Evolutionary conservation across 768 basidiomycete genomes (phyloP).

Genomic region (Favolaschia claudopus): DNA sequence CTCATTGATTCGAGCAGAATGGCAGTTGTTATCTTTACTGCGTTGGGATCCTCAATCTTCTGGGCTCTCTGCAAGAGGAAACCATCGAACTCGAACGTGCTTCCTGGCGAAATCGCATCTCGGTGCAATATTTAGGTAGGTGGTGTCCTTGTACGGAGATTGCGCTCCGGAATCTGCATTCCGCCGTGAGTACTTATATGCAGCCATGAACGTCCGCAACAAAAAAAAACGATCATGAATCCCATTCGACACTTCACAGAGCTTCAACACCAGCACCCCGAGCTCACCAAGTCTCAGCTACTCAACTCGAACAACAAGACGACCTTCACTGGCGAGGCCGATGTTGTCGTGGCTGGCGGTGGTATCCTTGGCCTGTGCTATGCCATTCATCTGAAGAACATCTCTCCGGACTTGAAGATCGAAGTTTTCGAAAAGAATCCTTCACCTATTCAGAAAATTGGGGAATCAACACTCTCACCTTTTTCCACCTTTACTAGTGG

Average conservation of each 20-base stretch:
- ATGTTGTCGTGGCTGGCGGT: constrained; percentile 22
- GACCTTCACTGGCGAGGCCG: constrained; percentile 2
- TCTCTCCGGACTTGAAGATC: constrained; percentile 20
- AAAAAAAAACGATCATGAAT: not conserved
- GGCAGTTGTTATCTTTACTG: constrained; percentile 90
- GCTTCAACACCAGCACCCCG: constrained; percentile 1
- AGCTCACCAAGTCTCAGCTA: constrained; percentile 10
- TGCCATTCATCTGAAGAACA: constrained; percentile 21
- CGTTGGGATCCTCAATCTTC: constrained; percentile 81
- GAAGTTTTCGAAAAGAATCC: constrained; percentile 22
- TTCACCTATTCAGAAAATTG: constrained; percentile 20
- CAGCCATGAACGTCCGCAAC: no score
- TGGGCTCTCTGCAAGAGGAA: constrained; percentile 58
- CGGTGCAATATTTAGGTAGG: constrained; percentile 82
- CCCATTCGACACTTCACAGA: constrained; percentile 10
- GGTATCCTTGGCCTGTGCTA: constrained; percentile 25
- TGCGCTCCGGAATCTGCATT: no score
- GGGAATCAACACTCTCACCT: constrained; percentile 3
- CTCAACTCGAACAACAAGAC: constrained; percentile 18
- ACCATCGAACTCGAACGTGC: constrained; percentile 58
- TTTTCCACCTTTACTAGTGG: constrained; percentile 18
- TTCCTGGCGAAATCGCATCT: constrained; percentile 84
- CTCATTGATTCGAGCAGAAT: no score
- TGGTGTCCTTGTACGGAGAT: no score
- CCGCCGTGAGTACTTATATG: no score